Percentiles rank a stretch among this genome's conserved stretches.
phyloP scores from a whole-genome alignment of 352 stramenopile genomes.

The Phytophthora meadii region DNA sequence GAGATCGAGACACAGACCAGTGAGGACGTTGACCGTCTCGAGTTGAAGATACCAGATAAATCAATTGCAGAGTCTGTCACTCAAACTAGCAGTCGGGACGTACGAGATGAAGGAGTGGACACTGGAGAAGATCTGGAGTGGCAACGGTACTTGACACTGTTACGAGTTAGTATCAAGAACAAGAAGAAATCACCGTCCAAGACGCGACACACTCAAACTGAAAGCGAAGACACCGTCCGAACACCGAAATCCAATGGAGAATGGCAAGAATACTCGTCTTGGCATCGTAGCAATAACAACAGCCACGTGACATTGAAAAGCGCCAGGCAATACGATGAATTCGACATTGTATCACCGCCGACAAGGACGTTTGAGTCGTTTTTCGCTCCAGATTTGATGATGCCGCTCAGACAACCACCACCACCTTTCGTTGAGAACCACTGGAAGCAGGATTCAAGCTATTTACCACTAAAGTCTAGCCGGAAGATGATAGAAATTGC shows the following conservation, averaged over 20 bases:
- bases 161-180: conserved; percentile 42
- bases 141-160: conserved; percentile 47
- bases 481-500: conserved; percentile 12
- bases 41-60: conserved; percentile 22
- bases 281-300: conserved; percentile 15
- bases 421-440: conserved; percentile 22
- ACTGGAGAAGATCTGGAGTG: conserved; percentile 38
- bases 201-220: conserved; percentile 23
- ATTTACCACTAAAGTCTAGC: conserved; percentile 29
- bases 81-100: conserved; percentile 17
- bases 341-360: conserved; percentile 20
- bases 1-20: conserved; percentile 33
- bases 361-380: conserved; percentile 56
- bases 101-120: conserved; percentile 23
- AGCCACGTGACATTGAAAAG: conserved; percentile 28
- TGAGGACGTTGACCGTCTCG: conserved; percentile 2
- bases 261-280: conserved; percentile 24
- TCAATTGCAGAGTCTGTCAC: conserved; percentile 17
- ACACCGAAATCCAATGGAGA: conserved; percentile 10
- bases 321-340: conserved; percentile 25
- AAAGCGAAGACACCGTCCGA: conserved; percentile 12
- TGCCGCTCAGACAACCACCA: conserved; percentile 9
- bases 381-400: conserved; percentile 39
- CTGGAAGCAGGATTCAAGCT: conserved; percentile 30
- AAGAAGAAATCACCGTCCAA: conserved; percentile 36